A percentile compares a stretch with the other conserved stretches of the same genome.
These are phyloP conservation scores for Actinomortierella ambigua DNA, from an alignment of 371 early-diverging fungal genomes.

Conservation along the genomic window DNA sequence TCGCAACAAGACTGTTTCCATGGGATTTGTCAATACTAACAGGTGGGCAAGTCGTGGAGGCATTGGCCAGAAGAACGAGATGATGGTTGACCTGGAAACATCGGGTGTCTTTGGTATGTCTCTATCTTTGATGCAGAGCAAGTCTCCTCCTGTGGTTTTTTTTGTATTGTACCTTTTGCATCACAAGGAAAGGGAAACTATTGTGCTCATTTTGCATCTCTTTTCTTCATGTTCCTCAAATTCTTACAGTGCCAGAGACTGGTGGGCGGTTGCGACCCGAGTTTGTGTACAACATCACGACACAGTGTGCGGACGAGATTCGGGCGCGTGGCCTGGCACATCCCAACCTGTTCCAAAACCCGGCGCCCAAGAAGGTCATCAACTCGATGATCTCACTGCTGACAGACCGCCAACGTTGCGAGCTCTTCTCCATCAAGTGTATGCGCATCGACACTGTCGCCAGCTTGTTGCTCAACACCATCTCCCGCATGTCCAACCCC, in stretches of 20 bases:
- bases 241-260: conserved; percentile 20
- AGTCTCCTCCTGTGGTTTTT: neutral
- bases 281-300: conserved; percentile 33
- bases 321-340: conserved; percentile 29
- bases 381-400: conserved; percentile 37
- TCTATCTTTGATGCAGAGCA: neutral
- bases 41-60: conserved; percentile 32
- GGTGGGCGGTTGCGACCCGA: conserved; percentile 36
- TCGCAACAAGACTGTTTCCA: conserved; percentile 8
- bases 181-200: neutral
- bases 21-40: conserved; percentile 10
- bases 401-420: conserved; percentile 29
- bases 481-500: conserved; percentile 45
- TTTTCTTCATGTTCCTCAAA: neutral
- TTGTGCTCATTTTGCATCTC: neutral
- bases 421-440: conserved; percentile 28
- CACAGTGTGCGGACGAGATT: conserved; percentile 38
- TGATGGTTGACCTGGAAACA: conserved; percentile 43
- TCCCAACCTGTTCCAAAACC: conserved; percentile 32
- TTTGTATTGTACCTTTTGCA: neutral
- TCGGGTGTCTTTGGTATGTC: conserved; percentile 41
- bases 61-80: conserved; percentile 29
- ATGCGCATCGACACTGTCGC: conserved; percentile 43
- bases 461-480: conserved; percentile 26
- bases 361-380: conserved; percentile 41